A percentile compares a stretch with the other conserved stretches of the same genome.
phyloP scores from a whole-genome alignment of 176 grass and related monocot species.

The Carex littledalei region DNA sequence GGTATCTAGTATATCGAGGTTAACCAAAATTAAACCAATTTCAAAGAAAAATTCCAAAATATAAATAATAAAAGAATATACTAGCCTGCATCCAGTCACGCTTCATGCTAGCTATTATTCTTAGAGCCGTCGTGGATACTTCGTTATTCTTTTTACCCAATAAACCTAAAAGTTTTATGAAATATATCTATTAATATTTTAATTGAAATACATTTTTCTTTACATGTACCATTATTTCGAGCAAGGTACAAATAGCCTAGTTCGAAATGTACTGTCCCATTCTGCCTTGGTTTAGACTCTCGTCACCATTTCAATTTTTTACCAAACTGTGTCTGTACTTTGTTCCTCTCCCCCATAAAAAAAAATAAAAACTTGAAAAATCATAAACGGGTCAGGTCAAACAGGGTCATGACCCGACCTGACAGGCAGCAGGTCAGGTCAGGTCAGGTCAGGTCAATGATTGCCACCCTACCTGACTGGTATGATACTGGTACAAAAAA shows the following conservation, averaged over 20 bases:
- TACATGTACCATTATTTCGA: not conserved
- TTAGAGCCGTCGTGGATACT: slow-evolving; percentile 64
- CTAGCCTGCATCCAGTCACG: slow-evolving; percentile 91
- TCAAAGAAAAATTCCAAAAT: not conserved
- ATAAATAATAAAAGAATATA: slow-evolving; percentile 21
- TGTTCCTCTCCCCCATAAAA: not conserved
- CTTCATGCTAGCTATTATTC: slow-evolving; percentile 79
- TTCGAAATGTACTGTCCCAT: not conserved
- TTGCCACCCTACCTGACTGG: not conserved
- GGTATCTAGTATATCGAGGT: not conserved
- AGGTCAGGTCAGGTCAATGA: not conserved
- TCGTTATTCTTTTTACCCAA: slow-evolving; percentile 49
- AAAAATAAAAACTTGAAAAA: not conserved
- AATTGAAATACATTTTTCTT: not conserved
- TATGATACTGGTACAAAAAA: not conserved
- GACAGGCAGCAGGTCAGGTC: not conserved
- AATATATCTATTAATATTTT: slow-evolving; percentile 1
- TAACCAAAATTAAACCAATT: not conserved
- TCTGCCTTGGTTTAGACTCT: not conserved
- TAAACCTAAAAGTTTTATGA: slow-evolving; percentile 47
- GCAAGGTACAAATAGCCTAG: not conserved
- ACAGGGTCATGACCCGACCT: not conserved
- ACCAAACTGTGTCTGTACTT: not conserved
- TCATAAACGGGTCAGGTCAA: not conserved
- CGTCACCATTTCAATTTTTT: not conserved